Evolutionary conservation across 257 asterid genomes (phyloP).

Genomic region (Nicotiana undulata): DNA sequence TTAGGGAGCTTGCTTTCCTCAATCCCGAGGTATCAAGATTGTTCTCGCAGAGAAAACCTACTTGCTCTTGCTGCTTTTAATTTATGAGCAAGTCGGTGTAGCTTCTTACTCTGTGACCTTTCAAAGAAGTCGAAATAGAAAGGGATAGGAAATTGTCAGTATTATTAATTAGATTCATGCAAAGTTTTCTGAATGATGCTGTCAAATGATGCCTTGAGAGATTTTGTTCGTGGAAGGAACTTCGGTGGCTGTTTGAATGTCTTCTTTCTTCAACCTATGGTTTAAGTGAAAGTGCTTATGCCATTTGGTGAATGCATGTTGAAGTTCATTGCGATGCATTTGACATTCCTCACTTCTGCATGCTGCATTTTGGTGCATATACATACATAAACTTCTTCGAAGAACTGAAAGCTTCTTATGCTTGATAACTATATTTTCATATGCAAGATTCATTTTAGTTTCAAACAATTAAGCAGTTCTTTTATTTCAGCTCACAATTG

Average conservation of each 20-base stretch:
- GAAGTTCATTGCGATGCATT: neutral
- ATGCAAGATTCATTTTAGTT: neutral
- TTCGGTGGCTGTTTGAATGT: neutral
- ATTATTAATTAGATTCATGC: neutral
- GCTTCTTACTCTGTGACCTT: too few species aligned
- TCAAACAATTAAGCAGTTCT: neutral
- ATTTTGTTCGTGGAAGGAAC: neutral
- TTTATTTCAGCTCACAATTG: conserved; percentile 54
- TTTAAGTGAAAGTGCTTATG: neutral
- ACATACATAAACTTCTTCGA: neutral
- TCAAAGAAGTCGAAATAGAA: too few species aligned
- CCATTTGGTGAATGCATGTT: neutral
- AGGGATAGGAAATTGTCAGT: neutral
- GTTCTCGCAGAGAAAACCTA: too few species aligned
- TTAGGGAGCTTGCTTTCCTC: conserved; percentile 97
- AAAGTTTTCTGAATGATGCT: neutral
- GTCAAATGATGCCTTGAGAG: conserved; percentile 1
- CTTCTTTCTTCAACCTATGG: neutral
- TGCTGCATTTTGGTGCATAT: conserved; percentile 4
- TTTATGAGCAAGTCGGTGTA: too few species aligned
- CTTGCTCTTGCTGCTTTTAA: too few species aligned
- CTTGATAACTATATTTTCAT: conserved; percentile 2
- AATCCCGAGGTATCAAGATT: conserved; percentile 64
- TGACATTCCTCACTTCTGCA: neutral
- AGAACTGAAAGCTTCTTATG: conserved; percentile 4